Evolutionary conservation across 73 alveolate genomes (phyloP).

Genomic region (Halteria grandinella): DNA sequence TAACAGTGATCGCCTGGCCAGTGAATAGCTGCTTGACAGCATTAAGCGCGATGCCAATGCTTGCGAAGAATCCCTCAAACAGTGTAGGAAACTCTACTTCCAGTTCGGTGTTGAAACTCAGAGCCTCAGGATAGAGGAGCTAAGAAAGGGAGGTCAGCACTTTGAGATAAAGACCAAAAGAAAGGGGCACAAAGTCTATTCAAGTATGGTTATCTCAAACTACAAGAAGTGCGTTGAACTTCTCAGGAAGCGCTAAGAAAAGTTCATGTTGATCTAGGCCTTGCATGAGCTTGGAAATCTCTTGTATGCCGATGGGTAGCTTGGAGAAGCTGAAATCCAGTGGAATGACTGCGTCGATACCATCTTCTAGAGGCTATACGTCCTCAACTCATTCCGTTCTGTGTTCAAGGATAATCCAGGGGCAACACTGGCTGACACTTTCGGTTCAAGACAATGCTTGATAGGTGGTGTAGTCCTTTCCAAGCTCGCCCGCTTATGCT

Average conservation of each 20-base stretch:
- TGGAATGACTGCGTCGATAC: conserved; percentile 96
- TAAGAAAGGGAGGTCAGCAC: conserved; percentile 68
- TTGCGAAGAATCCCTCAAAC: conserved; percentile 85
- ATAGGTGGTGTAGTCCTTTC: conserved; percentile 77
- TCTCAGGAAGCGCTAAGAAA: conserved; percentile 91
- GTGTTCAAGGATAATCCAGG: conserved; percentile 64
- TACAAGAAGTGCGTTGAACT: conserved; percentile 88
- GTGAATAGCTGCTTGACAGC: conserved; percentile 82
- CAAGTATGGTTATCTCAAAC: conserved; percentile 81
- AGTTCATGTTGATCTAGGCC: conserved; percentile 87
- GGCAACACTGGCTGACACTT: conserved; percentile 63
- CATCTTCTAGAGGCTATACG: conserved; percentile 87
- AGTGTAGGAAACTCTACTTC: conserved; percentile 84
- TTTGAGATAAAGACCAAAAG: conserved; percentile 75
- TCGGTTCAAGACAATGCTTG: conserved; percentile 69
- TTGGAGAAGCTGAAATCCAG: conserved; percentile 87
- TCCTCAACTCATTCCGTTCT: conserved; percentile 81
- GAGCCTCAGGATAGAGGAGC: conserved; percentile 74
- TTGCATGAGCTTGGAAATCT: conserved; percentile 89
- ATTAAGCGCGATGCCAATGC: conserved; percentile 89
- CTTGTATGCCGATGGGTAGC: conserved; percentile 79
- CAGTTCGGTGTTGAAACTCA: conserved; percentile 85
- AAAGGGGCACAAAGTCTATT: conserved; percentile 84
- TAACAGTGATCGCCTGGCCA: conserved; percentile 75
- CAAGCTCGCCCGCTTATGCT: conserved; percentile 66